Conservation (phyloP, 2,329 filamentous ascomycete genomes). For the Fusarium citri region DNA sequence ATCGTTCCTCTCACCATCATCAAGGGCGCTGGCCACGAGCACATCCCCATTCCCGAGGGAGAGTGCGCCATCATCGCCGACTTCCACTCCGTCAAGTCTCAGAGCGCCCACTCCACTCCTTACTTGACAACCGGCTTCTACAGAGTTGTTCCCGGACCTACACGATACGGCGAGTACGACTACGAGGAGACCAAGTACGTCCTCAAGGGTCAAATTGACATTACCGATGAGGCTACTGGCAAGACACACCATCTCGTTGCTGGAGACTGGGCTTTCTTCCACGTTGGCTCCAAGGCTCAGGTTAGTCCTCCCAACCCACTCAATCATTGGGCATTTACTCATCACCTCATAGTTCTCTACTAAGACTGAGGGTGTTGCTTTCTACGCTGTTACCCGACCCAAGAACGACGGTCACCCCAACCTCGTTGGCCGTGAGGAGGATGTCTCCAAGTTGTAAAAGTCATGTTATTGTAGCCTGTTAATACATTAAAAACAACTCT, state of each 20-base stretch:
- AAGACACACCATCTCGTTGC: constrained; percentile 35
- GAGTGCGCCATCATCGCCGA: constrained; percentile 29
- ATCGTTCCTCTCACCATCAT: constrained; percentile 37
- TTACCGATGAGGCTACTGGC: constrained; percentile 33
- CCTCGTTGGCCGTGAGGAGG: constrained; percentile 14
- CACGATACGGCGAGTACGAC: constrained; percentile 30
- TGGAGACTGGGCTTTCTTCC: constrained; percentile 37
- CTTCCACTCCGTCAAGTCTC: constrained; percentile 25
- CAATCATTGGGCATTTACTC: fast-evolving
- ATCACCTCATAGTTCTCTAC: constrained; percentile 22
- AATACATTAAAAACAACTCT: neutral
- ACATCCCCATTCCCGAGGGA: constrained; percentile 29
- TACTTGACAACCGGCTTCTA: constrained; percentile 32
- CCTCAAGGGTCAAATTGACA: constrained; percentile 29
- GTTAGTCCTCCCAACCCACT: neutral
- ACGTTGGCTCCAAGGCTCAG: constrained; percentile 34
- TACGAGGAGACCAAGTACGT: constrained; percentile 37
- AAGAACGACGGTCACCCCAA: constrained; percentile 8
- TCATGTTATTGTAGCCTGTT: neutral
- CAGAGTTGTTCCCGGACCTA: constrained; percentile 31
- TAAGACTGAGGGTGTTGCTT: constrained; percentile 20
- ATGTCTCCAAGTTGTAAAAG: constrained; percentile 21
- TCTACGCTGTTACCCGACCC: constrained; percentile 33
- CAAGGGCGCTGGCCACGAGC: constrained; percentile 34
- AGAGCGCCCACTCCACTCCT: constrained; percentile 8